Evolutionary conservation across 2,329 filamentous ascomycete species (phyloP).

Genomic region (Eutypa lata): DNA sequence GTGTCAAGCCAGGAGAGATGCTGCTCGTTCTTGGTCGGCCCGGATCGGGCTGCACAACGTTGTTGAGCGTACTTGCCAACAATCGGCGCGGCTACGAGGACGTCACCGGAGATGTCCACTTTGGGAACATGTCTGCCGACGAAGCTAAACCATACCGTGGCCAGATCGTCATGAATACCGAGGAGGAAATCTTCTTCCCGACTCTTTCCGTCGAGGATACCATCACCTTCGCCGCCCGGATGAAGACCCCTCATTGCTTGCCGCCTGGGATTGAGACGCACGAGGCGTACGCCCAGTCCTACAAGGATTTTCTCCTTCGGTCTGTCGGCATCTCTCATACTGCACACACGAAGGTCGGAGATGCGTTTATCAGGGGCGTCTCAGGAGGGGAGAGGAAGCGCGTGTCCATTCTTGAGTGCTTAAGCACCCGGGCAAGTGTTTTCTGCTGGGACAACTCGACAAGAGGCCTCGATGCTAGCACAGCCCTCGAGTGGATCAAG

Average conservation of each 20-base stretch:
- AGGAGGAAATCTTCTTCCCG: too few species aligned
- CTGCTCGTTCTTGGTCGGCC: conserved; percentile 56
- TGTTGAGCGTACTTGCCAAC: conserved; percentile 78
- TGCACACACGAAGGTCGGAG: conserved; percentile 67
- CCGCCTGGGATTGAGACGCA: too few species aligned
- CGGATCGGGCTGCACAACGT: conserved; percentile 71
- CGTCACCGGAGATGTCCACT: conserved; percentile 51
- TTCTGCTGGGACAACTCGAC: conserved; percentile 67
- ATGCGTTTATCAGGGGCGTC: conserved; percentile 70
- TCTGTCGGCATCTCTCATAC: conserved; percentile 69
- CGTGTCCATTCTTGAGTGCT: conserved; percentile 58
- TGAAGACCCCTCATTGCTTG: too few species aligned
- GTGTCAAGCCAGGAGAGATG: too few species aligned
- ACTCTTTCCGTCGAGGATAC: too few species aligned
- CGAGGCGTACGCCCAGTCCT: too few species aligned
- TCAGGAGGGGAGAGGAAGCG: conserved; percentile 69
- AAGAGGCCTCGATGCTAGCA: conserved; percentile 68
- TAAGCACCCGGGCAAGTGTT: conserved; percentile 47
- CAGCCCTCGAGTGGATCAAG: conserved; percentile 69
- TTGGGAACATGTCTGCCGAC: conserved; percentile 42
- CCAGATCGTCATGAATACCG: too few species aligned
- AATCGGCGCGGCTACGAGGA: conserved; percentile 66
- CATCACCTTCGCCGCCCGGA: too few species aligned
- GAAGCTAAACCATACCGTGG: conserved; percentile 41
- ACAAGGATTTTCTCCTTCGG: too few species aligned